phyloP scores from a whole-genome alignment of 129 eudicot species.

The Flaveria trinervia region DNA sequence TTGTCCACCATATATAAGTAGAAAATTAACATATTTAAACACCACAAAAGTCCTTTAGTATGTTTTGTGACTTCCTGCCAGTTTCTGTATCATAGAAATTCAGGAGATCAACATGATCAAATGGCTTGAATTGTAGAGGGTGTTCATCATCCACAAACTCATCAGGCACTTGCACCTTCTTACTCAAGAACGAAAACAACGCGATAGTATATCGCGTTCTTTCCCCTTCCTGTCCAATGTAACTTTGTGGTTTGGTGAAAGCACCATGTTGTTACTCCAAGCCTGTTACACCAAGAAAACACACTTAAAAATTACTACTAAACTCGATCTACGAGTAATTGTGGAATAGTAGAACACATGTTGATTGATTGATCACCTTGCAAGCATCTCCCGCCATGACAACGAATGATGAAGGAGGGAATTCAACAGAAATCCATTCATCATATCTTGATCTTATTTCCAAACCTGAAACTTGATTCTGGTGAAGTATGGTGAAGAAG shows the following conservation, averaged over 20 bases:
- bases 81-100: constrained; percentile 57
- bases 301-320: background rate
- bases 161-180: constrained; percentile 52
- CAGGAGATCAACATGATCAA: constrained; percentile 62
- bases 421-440: constrained; percentile 59
- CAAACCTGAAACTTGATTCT: constrained; percentile 72
- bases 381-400: constrained; percentile 87
- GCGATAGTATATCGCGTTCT: constrained; percentile 66
- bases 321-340: background rate
- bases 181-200: constrained; percentile 58
- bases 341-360: constrained; percentile 2
- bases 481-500: constrained; percentile 71
- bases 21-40: constrained; percentile 30
- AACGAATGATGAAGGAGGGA: constrained; percentile 62
- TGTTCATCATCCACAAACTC: constrained; percentile 63
- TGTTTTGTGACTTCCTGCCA: constrained; percentile 66
- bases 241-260: constrained; percentile 69
- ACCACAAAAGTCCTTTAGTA: constrained; percentile 74
- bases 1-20: background rate
- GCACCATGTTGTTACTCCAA: constrained; percentile 72
- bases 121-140: constrained; percentile 60
- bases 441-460: constrained; percentile 56
- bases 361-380: constrained; percentile 45
- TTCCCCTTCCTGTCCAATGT: constrained; percentile 49
- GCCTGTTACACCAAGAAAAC: constrained; percentile 43